These are phyloP conservation scores for Paracamarosporium sp. DNA, from an alignment of 2,329 filamentous ascomycete species.

Conservation along the genomic window DNA sequence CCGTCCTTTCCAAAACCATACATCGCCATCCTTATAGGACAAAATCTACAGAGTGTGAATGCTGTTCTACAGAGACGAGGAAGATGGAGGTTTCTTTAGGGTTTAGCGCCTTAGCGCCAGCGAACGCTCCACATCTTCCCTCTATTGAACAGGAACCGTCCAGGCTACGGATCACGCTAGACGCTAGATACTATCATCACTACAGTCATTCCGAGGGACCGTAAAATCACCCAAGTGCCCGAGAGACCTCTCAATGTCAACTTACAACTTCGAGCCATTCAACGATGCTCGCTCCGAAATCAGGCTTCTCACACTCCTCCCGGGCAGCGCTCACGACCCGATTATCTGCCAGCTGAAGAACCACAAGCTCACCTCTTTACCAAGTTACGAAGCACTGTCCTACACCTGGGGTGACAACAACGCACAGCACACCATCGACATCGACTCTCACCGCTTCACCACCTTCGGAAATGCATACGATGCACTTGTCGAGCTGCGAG, in stretches of 20 bases:
- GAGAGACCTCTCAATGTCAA: neutral
- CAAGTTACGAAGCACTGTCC: neutral
- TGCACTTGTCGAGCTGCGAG: neutral
- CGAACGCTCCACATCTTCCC: too few relatives aligned
- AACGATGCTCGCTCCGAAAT: neutral
- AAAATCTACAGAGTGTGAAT: too few relatives aligned
- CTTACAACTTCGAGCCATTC: neutral
- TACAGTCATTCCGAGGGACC: too few relatives aligned
- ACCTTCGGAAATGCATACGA: neutral
- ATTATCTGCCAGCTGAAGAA: neutral
- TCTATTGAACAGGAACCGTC: too few relatives aligned
- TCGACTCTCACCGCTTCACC: neutral
- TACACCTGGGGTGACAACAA: neutral
- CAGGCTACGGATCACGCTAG: too few relatives aligned
- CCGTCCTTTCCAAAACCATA: too few relatives aligned
- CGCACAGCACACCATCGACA: neutral
- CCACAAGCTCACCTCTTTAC: neutral
- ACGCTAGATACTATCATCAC: too few relatives aligned
- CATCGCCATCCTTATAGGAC: too few relatives aligned
- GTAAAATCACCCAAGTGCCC: neutral
- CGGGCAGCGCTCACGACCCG: neutral
- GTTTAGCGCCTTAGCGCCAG: too few relatives aligned
- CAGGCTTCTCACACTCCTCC: neutral
- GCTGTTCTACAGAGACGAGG: too few relatives aligned
- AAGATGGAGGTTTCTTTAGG: too few relatives aligned